Evolutionary conservation across 164 flowering plant species (phyloP), one percentile per base, ranked within the genome.

Genomic region (Kalanchoe fedtschenkoi): DNA sequence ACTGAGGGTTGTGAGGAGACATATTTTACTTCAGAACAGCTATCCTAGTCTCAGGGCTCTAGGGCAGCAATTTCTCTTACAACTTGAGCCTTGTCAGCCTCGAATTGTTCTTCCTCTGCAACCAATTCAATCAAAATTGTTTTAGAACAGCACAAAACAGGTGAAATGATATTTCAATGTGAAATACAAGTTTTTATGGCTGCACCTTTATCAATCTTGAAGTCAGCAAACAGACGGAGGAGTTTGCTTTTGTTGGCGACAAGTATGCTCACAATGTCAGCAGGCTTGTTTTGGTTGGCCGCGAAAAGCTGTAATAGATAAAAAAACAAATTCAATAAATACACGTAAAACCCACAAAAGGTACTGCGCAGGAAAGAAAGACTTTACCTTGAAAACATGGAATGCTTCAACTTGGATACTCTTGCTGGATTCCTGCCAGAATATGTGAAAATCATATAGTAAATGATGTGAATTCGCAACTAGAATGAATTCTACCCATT

Each of bases 321-420:
- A 47, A 6, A 21, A 35, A 10, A 22, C 62, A 17, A 64, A 30
- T 4, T 37, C 24, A 34, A 37, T 19, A 37, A 34, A 58, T 17
- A 32, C 19, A 30, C 19, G 17, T 10, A 38, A 29, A 22, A 65
- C 15, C 26, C 30, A 37, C 34, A 46, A 17, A 47, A 46, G 5
- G 0, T 39, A 2, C 11, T 11, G 14, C 26, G 7, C 32, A 17
- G 58, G 33, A 3, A 54, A 5, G n/a, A 2, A 38, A 39, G 5
- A 24, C 4, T n/a, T 33, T 64, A 93, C 98, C 96, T 92, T 92
- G 75, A 92, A 92, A 64, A 92, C 95, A 78, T 89, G 98, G 74
- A 92, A 92, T 65, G 98, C 96, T 76, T 86, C 95, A 33, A 85
- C 57, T 68, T 87, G 95, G 60, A 93, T 93, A 68, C 76, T 80